Base-by-base conservation (phyloP, 1,284 basidiomycete genomes). In the Boletellus deceptivus region DNA sequence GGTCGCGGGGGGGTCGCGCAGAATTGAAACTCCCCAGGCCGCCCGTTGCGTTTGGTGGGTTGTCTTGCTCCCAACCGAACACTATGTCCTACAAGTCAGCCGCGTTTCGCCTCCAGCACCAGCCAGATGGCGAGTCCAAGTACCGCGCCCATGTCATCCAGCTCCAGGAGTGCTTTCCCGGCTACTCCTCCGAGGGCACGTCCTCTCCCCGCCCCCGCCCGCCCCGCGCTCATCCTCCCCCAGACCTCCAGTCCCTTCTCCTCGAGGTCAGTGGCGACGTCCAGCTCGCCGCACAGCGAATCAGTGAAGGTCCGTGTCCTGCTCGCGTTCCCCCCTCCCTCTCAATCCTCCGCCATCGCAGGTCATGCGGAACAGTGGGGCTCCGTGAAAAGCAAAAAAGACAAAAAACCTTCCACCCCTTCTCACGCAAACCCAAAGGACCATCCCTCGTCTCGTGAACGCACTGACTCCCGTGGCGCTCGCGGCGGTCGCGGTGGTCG, bases 311-410 rank as follows among this genome's bases (percentile, higher is more conserved):
- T 91, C 29, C 2, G 11, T n/a, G 72, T 62, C 39, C 42, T 29
- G 25, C 48, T 49, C 44, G 34, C 42, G 29, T 58, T 49, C 53
- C 41, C 51, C 45, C 47, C 43, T 5, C 46, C 37, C 25, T 49
- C 58, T 53, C 49, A 54, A 41, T 53, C 44, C 18, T 29, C 14
- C 31, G 43, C 33, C 35, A 14, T 44, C 49, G 50, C 64, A 93
- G 91, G 91, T 62, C 79, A 79, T 58, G 87, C 79, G 40, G 81
- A 86, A 68, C 90, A 90, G 70, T 95, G 92, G 89, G 90, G 84
- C 41, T 83, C 89, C 43, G 91, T 93, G 57, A 84, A 83, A 59
- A 84, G 82, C 69, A 94, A 93, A 82, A 94, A 92, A 76, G 86
- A 90, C 67, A 92, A 91, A 77, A 89, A 88, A 65, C 52, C 64